Evolutionary conservation across 805 yeast species (phyloP).

Genomic region (Vanderwaltozyma tropicalis): DNA sequence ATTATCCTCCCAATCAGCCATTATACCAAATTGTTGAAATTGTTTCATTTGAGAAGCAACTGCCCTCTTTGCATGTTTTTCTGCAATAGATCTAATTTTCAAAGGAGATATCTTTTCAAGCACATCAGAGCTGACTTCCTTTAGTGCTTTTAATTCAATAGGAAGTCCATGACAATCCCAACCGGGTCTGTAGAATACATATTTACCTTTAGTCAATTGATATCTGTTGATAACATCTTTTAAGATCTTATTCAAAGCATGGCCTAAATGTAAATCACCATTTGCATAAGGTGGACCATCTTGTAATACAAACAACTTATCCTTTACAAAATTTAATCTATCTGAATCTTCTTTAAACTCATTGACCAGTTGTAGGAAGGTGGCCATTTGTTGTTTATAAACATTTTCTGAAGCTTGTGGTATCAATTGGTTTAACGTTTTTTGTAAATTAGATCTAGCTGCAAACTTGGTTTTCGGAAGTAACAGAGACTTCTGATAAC

Average conservation of each 20-base stretch:
- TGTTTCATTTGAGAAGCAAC: conserved; percentile 51
- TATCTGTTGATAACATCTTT: conserved; percentile 78
- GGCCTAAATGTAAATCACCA: conserved; percentile 87
- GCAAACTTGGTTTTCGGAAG: conserved; percentile 68
- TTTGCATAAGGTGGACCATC: conserved; percentile 99
- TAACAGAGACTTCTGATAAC: conserved; percentile 33
- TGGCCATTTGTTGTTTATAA: conserved; percentile 50
- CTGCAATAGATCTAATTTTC: conserved; percentile 59
- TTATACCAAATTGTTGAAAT: conserved; percentile 62
- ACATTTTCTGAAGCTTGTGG: conserved; percentile 48
- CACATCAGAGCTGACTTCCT: conserved; percentile 30
- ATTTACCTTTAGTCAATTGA: conserved; percentile 51
- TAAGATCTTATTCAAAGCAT: conserved; percentile 78
- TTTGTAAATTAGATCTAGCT: conserved; percentile 40
- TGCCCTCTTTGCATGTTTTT: conserved; percentile 57
- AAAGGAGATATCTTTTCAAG: conserved; percentile 28
- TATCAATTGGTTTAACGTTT: conserved; percentile 34
- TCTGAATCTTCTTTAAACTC: conserved; percentile 13
- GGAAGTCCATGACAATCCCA: conserved; percentile 99
- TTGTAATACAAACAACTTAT: conserved; percentile 56
- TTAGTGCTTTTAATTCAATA: conserved; percentile 79
- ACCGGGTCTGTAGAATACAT: conserved; percentile 74
- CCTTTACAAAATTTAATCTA: conserved; percentile 17
- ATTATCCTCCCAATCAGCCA: conserved; percentile 70
- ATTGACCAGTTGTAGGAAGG: conserved; percentile 9